These are phyloP conservation scores for Sporormia fimetaria DNA, from an alignment of 495 filamentous ascomycete genomes.

Conservation along the genomic window DNA sequence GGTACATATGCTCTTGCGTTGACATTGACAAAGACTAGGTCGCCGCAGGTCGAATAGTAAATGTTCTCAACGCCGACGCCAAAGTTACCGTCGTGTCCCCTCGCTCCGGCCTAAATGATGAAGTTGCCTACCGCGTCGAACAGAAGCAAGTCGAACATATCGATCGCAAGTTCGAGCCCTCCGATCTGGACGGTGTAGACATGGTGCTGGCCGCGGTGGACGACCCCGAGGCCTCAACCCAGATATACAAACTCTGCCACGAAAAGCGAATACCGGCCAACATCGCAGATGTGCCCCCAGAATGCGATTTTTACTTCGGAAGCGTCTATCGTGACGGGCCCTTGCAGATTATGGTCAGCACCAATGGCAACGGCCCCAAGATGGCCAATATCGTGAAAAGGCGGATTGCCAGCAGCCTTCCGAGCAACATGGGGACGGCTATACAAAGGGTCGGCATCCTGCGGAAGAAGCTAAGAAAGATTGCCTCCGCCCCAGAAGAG, in stretches of 20 bases:
- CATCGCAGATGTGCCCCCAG: slow-evolving; percentile 90
- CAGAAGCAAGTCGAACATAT: slow-evolving; percentile 62
- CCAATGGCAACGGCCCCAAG: slow-evolving; percentile 92
- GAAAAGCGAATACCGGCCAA: slow-evolving; percentile 75
- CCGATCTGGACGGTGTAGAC: slow-evolving; percentile 64
- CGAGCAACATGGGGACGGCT: slow-evolving; percentile 64
- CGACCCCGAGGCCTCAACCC: slow-evolving; percentile 72
- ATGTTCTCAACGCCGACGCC: slow-evolving; percentile 89
- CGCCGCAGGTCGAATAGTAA: slow-evolving; percentile 83
- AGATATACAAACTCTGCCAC: slow-evolving; percentile 88
- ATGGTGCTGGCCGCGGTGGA: slow-evolving; percentile 93
- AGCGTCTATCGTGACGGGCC: slow-evolving; percentile 90
- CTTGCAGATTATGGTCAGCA: slow-evolving; percentile 94
- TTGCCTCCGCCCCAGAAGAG: slow-evolving; percentile 61
- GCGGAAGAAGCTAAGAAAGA: slow-evolving; percentile 61
- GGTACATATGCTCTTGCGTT: slow-evolving; percentile 4
- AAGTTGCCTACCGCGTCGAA: slow-evolving; percentile 71
- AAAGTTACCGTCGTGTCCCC: slow-evolving; percentile 77
- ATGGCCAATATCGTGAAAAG: slow-evolving; percentile 76
- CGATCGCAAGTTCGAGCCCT: slow-evolving; percentile 69
- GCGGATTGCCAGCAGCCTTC: slow-evolving; percentile 67
- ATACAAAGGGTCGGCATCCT: slow-evolving; percentile 73
- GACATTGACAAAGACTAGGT: slow-evolving; percentile 49
- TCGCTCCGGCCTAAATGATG: slow-evolving; percentile 64
- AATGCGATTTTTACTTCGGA: slow-evolving; percentile 98